Percentiles rank a stretch among this genome's conserved stretches.
phyloP scores from a whole-genome alignment of 1,284 basidiomycete genomes.

The Taiwanofungus camphoratus region DNA sequence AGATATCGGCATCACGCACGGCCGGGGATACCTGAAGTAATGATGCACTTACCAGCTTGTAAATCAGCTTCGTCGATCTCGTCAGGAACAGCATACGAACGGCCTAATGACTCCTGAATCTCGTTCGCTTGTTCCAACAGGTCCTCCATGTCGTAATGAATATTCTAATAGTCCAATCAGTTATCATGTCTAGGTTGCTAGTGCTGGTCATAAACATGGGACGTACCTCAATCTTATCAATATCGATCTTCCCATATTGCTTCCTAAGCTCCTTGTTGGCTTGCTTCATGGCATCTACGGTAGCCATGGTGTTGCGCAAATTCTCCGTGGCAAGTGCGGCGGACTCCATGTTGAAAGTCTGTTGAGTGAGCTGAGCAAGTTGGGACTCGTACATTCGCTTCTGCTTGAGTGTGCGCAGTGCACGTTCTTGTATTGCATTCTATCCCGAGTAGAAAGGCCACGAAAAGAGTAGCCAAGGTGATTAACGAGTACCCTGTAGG shows the following conservation, averaged over 20 bases:
- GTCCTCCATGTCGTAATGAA: slow-evolving; percentile 98
- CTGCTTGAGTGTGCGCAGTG: slow-evolving; percentile 90
- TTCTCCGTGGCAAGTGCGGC: slow-evolving; percentile 96
- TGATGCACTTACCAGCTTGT: slow-evolving; percentile 72
- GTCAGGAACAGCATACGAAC: slow-evolving; percentile 95
- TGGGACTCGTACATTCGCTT: slow-evolving; percentile 96
- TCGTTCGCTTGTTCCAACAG: slow-evolving; percentile 96
- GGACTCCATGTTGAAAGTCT: slow-evolving; percentile 99
- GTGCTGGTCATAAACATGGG: neutral
- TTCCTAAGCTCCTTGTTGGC: slow-evolving; percentile 97
- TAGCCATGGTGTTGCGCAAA: slow-evolving; percentile 99
- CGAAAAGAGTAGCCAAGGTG: neutral
- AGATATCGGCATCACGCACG: neutral
- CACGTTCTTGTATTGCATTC: slow-evolving; percentile 93
- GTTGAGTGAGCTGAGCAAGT: slow-evolving; percentile 87
- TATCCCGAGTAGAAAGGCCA: slow-evolving; percentile 37
- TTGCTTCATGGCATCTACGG: slow-evolving; percentile 95
- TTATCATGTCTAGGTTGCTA: too few species aligned
- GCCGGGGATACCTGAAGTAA: neutral
- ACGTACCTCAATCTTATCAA: slow-evolving; percentile 96
- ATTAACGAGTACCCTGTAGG: neutral
- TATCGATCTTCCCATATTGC: slow-evolving; percentile 96
- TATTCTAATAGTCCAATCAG: slow-evolving; percentile 48
- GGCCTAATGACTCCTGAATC: slow-evolving; percentile 90
- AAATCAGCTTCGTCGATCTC: slow-evolving; percentile 98